Percentiles rank a stretch among this genome's conserved stretches.
Conservation (phyloP, 2,329 filamentous ascomycete genomes). For the Diaporthe caulivora region DNA sequence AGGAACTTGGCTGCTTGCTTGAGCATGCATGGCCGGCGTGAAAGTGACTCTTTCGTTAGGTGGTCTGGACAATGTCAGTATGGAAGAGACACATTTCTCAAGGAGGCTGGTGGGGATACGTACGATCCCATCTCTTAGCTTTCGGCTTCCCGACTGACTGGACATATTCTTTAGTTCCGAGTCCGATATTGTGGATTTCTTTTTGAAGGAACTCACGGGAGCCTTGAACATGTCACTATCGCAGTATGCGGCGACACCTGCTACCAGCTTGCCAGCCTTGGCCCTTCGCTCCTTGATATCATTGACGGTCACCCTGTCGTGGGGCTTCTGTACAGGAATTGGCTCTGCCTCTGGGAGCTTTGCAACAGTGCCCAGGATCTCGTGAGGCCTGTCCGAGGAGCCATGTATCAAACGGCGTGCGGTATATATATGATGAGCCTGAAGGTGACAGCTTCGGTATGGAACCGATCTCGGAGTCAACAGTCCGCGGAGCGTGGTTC, state of each 20-base stretch:
- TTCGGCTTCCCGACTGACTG: constrained; percentile 71
- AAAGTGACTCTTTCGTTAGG: constrained; percentile 72
- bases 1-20: constrained; percentile 86
- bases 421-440: constrained; percentile 4
- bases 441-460: background rate
- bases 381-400: constrained; percentile 30
- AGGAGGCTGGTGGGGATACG: constrained; percentile 53
- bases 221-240: constrained; percentile 89
- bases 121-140: constrained; percentile 88
- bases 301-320: constrained; percentile 66
- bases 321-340: constrained; percentile 31
- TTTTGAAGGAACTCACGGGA: constrained; percentile 60
- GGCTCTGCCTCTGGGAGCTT: constrained; percentile 45
- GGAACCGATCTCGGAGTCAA: constrained; percentile 37
- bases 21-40: constrained; percentile 76
- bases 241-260: constrained; percentile 80
- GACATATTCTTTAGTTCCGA: background rate
- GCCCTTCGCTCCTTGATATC: constrained; percentile 76
- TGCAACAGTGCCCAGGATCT: constrained; percentile 38
- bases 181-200: background rate
- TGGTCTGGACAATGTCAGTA: constrained; percentile 56
- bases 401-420: constrained; percentile 33
- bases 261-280: constrained; percentile 79
- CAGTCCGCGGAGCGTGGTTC: constrained; percentile 28
- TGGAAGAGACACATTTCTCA: background rate